These are phyloP conservation scores for Chlorella vulgaris DNA, from an alignment of 139 green algal species.

Conservation along the genomic window DNA sequence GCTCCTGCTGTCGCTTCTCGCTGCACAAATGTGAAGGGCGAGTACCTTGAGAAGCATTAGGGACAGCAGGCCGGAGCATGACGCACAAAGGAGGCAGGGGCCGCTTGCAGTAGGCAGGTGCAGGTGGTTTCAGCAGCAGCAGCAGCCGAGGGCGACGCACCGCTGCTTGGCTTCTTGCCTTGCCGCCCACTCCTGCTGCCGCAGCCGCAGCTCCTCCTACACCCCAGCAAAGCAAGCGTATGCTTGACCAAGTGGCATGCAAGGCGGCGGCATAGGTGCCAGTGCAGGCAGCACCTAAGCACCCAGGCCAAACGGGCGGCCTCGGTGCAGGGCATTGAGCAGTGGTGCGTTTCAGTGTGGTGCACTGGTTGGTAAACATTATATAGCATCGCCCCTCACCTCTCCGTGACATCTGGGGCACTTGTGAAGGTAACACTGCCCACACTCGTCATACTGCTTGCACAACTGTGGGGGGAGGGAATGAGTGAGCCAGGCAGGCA, in stretches of 20 bases:
- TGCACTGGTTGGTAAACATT: too few relatives aligned
- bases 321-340: too few relatives aligned
- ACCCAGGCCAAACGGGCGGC: too few relatives aligned
- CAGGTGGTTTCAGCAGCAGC: background rate
- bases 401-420: slow-evolving; percentile 21
- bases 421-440: slow-evolving; percentile 11
- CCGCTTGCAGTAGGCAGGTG: background rate
- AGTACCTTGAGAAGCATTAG: background rate
- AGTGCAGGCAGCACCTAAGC: too few relatives aligned
- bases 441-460: background rate
- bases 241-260: background rate
- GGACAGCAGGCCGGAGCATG: background rate
- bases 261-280: too few relatives aligned
- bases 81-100: background rate
- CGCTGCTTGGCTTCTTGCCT: background rate
- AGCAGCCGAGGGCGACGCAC: background rate
- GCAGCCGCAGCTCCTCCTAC: slow-evolving; percentile 11
- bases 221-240: background rate
- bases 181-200: background rate
- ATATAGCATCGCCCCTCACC: too few relatives aligned
- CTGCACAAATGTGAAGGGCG: background rate
- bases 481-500: background rate
- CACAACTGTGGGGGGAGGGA: background rate
- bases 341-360: too few relatives aligned
- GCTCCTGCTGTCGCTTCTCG: slow-evolving; percentile 11